These are phyloP conservation scores for Hyphopichia buzzinii DNA, from an alignment of 1,139 yeast genomes.

Conservation along the genomic window DNA sequence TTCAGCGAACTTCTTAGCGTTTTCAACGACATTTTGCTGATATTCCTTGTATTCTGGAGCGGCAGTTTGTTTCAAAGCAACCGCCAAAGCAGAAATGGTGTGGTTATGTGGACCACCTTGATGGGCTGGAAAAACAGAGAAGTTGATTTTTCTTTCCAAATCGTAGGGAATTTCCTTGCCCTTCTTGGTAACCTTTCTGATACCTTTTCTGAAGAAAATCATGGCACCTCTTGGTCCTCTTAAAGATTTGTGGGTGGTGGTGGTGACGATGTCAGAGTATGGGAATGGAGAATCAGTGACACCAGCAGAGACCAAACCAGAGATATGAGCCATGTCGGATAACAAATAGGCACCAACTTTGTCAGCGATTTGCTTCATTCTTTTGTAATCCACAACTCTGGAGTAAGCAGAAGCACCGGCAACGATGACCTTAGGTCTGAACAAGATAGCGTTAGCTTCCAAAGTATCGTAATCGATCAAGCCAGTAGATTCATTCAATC, in stretches of 20 bases:
- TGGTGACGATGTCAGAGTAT: constrained; percentile 92
- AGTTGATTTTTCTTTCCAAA: constrained; percentile 85
- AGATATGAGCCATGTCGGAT: constrained; percentile 96
- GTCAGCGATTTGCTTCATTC: constrained; percentile 87
- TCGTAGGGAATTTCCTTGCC: constrained; percentile 88
- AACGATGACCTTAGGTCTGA: constrained; percentile 91
- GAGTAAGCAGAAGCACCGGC: constrained; percentile 98
- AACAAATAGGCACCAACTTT: constrained; percentile 89
- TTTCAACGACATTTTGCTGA: constrained; percentile 77
- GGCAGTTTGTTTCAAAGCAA: constrained; percentile 86
- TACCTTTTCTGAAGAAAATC: constrained; percentile 95
- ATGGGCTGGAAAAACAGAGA: constrained; percentile 97
- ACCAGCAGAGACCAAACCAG: constrained; percentile 91
- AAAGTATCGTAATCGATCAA: constrained; percentile 87
- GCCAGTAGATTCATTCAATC: constrained; percentile 82
- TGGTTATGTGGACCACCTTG: constrained; percentile 99
- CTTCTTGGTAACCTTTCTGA: constrained; percentile 78
- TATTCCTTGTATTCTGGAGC: constrained; percentile 84
- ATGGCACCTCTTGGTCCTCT: constrained; percentile 99
- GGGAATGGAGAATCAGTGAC: constrained; percentile 93
- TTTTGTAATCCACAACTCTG: constrained; percentile 83
- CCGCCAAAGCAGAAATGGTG: constrained; percentile 93
- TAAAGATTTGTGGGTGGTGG: constrained; percentile 94
- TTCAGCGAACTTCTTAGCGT: constrained; percentile 74
- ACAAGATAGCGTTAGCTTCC: constrained; percentile 77